phyloP scores from a whole-genome alignment of 2,329 filamentous ascomycete species.

The Bipolaris oryzae region DNA sequence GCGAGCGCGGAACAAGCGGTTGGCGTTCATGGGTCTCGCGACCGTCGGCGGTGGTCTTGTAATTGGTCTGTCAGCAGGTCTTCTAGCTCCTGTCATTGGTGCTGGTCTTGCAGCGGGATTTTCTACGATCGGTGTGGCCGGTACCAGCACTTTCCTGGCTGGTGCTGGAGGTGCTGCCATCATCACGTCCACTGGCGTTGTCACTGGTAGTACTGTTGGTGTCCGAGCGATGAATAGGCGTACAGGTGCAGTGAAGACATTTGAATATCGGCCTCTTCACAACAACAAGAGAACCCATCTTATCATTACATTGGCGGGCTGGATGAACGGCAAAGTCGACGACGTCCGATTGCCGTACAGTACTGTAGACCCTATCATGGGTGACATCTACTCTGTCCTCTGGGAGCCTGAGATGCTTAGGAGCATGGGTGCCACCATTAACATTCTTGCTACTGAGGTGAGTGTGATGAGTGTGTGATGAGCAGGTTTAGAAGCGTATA shows the following conservation, averaged over 20 bases:
- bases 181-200: slow-evolving; percentile 86
- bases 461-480: slow-evolving; percentile 41
- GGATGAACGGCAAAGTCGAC: slow-evolving; percentile 98
- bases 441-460: slow-evolving; percentile 96
- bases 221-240: slow-evolving; percentile 82
- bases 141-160: slow-evolving; percentile 86
- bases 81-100: slow-evolving; percentile 91
- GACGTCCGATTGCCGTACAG: slow-evolving; percentile 95
- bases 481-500: slow-evolving; percentile 27
- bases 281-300: slow-evolving; percentile 98
- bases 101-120: slow-evolving; percentile 93
- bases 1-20: slow-evolving; percentile 77
- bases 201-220: slow-evolving; percentile 86
- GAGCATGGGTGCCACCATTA: slow-evolving; percentile 98
- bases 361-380: slow-evolving; percentile 97
- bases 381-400: slow-evolving; percentile 92
- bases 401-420: slow-evolving; percentile 99
- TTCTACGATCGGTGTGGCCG: slow-evolving; percentile 89
- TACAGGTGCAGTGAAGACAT: slow-evolving; percentile 91
- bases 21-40: slow-evolving; percentile 94
- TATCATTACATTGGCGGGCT: slow-evolving; percentile 92
- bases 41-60: slow-evolving; percentile 94
- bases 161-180: slow-evolving; percentile 91
- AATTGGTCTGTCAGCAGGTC: slow-evolving; percentile 90
- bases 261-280: slow-evolving; percentile 94